These are phyloP conservation scores for Lablab purpureus DNA, from an alignment of 306 rosid species.

Conservation along the genomic window DNA sequence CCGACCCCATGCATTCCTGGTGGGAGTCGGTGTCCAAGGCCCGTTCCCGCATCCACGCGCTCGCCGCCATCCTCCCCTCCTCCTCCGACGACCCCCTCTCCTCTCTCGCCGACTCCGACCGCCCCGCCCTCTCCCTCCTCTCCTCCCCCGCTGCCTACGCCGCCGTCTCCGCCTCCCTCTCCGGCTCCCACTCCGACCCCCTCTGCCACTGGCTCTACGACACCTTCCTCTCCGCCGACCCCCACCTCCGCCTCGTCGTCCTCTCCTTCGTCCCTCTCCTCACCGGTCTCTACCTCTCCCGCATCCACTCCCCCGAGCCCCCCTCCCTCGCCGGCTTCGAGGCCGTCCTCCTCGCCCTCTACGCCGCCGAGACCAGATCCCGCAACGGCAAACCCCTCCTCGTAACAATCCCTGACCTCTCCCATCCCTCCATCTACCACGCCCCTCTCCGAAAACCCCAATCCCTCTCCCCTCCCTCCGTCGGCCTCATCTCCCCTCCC, in stretches of 20 bases:
- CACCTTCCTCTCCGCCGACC: conserved; percentile 85
- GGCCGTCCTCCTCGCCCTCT: conserved; percentile 87
- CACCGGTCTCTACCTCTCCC: conserved; percentile 81
- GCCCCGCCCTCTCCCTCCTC: conserved; percentile 94
- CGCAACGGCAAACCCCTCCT: conserved; percentile 83
- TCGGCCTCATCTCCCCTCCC: conserved; percentile 75
- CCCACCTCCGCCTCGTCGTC: conserved; percentile 88
- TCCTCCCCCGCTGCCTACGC: conserved; percentile 74
- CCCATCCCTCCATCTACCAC: conserved; percentile 88
- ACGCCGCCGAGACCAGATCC: conserved; percentile 80
- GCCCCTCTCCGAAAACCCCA: conserved; percentile 55
- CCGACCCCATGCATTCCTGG: conserved; percentile 94
- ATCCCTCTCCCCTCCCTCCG: conserved; percentile 44
- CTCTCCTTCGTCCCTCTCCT: conserved; percentile 90
- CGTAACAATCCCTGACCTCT: conserved; percentile 86
- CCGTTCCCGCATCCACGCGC: conserved; percentile 88
- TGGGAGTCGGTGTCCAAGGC: conserved; percentile 97
- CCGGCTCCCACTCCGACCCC: conserved; percentile 88
- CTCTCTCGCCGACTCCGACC: conserved; percentile 94
- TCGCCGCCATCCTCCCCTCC: conserved; percentile 62
- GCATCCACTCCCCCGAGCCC: conserved; percentile 72
- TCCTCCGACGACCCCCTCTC: conserved; percentile 55
- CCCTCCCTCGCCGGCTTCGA: conserved; percentile 92
- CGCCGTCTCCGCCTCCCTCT: conserved; percentile 63
- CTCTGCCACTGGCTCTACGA: conserved; percentile 99